Percentiles rank a stretch among this genome's conserved stretches.
phyloP scores from a whole-genome alignment of 176 grass and related monocot species.

The Secale cereale region DNA sequence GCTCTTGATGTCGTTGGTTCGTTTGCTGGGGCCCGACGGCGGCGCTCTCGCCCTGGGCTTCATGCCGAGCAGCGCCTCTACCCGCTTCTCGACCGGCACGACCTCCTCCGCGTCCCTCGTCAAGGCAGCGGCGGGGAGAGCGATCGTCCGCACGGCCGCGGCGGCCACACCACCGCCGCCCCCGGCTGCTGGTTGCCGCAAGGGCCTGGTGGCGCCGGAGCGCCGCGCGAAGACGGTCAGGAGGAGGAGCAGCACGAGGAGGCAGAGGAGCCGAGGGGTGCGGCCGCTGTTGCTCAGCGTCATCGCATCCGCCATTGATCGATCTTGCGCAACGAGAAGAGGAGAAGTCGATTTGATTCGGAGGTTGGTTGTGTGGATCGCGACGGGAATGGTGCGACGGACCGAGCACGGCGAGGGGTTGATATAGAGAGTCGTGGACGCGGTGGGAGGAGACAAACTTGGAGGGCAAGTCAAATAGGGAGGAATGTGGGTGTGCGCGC shows the following conservation, averaged over 20 bases:
- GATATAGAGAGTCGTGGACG: neutral
- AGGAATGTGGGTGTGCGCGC: neutral
- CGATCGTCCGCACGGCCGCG: neutral
- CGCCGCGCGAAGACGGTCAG: neutral
- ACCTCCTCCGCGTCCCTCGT: neutral
- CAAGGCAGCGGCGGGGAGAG: neutral
- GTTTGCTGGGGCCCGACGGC: conserved; percentile 50
- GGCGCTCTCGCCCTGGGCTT: conserved; percentile 38
- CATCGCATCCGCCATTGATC: neutral
- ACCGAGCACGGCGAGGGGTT: too few relatives aligned
- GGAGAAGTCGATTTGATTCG: neutral
- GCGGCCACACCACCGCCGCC: neutral
- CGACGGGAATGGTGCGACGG: neutral
- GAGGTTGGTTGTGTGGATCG: neutral
- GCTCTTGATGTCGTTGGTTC: conserved; percentile 45
- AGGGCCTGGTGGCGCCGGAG: neutral
- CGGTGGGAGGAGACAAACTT: neutral
- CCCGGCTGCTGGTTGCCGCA: neutral
- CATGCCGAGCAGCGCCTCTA: conserved; percentile 14
- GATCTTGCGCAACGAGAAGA: neutral
- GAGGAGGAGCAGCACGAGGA: neutral
- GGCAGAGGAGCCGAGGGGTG: neutral
- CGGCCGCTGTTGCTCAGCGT: neutral
- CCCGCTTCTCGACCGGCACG: neutral
- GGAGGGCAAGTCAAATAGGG: conserved; percentile 6